Evolutionary conservation across 1,139 yeast species (phyloP).

Genomic region (Candida buenavistaensis): DNA sequence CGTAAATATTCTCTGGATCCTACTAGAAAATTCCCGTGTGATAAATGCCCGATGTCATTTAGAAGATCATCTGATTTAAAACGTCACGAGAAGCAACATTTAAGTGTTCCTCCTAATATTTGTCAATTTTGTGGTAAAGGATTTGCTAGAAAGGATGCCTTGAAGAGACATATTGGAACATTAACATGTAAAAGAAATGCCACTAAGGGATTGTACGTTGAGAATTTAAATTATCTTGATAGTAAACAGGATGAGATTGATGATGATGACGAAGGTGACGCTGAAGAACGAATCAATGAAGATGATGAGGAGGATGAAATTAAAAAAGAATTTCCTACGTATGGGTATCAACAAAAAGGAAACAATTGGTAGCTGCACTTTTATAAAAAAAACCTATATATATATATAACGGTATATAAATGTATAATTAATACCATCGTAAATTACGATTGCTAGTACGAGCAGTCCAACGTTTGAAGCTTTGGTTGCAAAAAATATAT

Average conservation of each 20-base stretch:
- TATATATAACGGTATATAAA: too few relatives aligned
- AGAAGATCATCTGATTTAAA: slow-evolving; percentile 64
- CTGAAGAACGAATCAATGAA: slow-evolving; percentile 8
- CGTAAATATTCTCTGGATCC: slow-evolving; percentile 14
- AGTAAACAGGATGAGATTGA: slow-evolving; percentile 4
- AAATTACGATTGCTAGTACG: too few relatives aligned
- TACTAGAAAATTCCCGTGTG: slow-evolving; percentile 42
- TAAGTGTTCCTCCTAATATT: slow-evolving; percentile 62
- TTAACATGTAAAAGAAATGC: slow-evolving; percentile 69
- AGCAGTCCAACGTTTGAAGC: too few relatives aligned
- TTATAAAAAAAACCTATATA: too few relatives aligned
- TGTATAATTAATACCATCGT: too few relatives aligned
- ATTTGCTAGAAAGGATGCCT: slow-evolving; percentile 78
- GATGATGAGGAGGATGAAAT: slow-evolving; percentile 9
- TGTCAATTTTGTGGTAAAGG: slow-evolving; percentile 78
- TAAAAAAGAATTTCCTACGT: slow-evolving; percentile 12
- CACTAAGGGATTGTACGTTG: slow-evolving; percentile 45
- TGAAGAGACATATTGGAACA: slow-evolving; percentile 71
- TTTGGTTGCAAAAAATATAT: too few relatives aligned
- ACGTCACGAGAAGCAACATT: slow-evolving; percentile 63
- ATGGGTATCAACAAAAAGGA: slow-evolving; percentile 11
- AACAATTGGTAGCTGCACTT: too few relatives aligned
- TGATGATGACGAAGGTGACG: slow-evolving; percentile 5
- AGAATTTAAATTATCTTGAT: slow-evolving; percentile 32
- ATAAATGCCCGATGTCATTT: slow-evolving; percentile 55